Percentiles rank a stretch among this genome's conserved stretches.
phyloP scores from a whole-genome alignment of 208 protist species.

The Wallacemonas sp. region DNA sequence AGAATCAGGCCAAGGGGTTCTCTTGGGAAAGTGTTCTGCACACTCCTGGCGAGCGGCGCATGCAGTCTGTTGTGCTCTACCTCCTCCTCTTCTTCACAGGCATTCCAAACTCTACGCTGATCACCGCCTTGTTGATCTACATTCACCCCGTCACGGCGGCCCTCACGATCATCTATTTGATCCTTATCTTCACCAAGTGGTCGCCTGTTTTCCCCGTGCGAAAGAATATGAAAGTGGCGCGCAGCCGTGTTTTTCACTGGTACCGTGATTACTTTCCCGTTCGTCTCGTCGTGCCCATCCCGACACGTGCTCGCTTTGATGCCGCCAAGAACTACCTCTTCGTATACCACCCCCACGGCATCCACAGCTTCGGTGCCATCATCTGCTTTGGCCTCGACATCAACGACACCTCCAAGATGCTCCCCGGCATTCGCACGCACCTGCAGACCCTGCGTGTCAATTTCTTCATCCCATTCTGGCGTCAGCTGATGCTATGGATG shows the following conservation, averaged over 20 bases:
- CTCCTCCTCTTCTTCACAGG: conserved; percentile 76
- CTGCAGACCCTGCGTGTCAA: conserved; percentile 85
- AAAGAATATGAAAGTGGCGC: conserved; percentile 24
- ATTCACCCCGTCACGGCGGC: conserved; percentile 45
- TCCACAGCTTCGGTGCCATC: conserved; percentile 87
- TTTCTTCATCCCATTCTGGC: conserved; percentile 88
- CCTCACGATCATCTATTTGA: conserved; percentile 59
- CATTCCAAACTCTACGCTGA: conserved; percentile 42
- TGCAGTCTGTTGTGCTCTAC: conserved; percentile 48
- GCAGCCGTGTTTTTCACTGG: conserved; percentile 50
- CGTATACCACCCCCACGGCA: conserved; percentile 86
- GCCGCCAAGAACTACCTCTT: conserved; percentile 82
- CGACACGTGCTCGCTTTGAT: conserved; percentile 48
- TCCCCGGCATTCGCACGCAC: conserved; percentile 73
- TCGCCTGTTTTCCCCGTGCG: conserved; percentile 42
- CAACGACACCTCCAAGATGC: conserved; percentile 34
- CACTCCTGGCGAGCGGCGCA: conserved; percentile 44
- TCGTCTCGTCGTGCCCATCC: conserved; percentile 60
- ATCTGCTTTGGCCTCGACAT: conserved; percentile 67
- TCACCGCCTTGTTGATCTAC: conserved; percentile 48
- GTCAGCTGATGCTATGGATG: conserved; percentile 55
- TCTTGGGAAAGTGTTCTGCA: conserved; percentile 51
- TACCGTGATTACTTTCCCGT: conserved; percentile 87
- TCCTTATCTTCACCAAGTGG: conserved; percentile 69
- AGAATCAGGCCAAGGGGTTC: conserved; percentile 20